Evolutionary conservation across 2,329 filamentous ascomycete genomes (phyloP).

Genomic region (Beauveria medogensis): DNA sequence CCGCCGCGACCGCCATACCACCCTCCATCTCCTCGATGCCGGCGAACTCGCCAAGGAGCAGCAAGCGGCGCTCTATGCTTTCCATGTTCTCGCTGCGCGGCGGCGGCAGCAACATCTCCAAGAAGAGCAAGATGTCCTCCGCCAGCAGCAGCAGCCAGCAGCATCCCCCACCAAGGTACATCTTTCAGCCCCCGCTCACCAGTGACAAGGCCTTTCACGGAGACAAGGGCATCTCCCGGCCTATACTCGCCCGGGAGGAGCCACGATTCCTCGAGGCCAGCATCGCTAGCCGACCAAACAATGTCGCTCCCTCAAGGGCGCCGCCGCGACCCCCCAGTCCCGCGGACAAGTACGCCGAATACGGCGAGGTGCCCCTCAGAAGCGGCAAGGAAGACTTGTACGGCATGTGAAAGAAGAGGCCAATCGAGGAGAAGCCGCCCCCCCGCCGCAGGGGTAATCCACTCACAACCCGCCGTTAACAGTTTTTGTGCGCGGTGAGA

Average conservation of each 20-base stretch:
- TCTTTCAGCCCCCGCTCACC: slow-evolving; percentile 21
- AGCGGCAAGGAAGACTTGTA: slow-evolving; percentile 30
- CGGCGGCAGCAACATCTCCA: slow-evolving; percentile 25
- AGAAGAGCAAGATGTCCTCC: too few relatives aligned
- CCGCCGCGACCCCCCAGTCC: background rate
- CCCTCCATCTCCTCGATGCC: slow-evolving; percentile 14
- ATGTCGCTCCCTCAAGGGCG: background rate
- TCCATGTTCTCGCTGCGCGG: background rate
- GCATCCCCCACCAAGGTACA: slow-evolving; percentile 16
- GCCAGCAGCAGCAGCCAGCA: slow-evolving; percentile 31
- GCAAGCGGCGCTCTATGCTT: slow-evolving; percentile 13
- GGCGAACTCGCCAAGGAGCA: slow-evolving; percentile 15
- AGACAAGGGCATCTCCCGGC: slow-evolving; percentile 2
- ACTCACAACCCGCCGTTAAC: background rate
- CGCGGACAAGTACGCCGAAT: slow-evolving; percentile 8
- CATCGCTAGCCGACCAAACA: slow-evolving; percentile 10
- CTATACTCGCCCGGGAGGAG: slow-evolving; percentile 12
- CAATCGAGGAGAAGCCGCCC: background rate
- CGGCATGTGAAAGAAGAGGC: slow-evolving; percentile 15
- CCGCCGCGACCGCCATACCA: slow-evolving; percentile 18
- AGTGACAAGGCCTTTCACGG: slow-evolving; percentile 16
- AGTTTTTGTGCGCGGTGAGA: too few relatives aligned
- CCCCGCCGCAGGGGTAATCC: too few relatives aligned
- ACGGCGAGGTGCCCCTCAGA: slow-evolving; percentile 23
- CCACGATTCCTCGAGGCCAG: background rate